Evolutionary conservation across 202 grass and related monocot genomes (phyloP).

Genomic region (Carex sylvatica): DNA sequence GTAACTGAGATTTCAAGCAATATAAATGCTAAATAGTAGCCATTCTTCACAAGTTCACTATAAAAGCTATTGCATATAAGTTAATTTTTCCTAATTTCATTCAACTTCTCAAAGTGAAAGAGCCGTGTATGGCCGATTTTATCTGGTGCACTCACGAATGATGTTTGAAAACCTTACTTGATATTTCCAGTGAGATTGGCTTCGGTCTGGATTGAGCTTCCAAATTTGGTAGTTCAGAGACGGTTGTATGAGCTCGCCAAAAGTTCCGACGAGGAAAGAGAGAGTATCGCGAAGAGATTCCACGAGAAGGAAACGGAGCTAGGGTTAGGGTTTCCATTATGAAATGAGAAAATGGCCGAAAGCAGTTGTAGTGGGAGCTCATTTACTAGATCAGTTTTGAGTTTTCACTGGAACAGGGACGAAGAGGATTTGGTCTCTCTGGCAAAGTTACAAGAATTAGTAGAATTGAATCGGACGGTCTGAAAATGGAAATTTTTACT

Average conservation of each 20-base stretch:
- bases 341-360: constrained; percentile 9
- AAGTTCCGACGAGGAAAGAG: constrained; percentile 7
- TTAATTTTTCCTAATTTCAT: not conserved
- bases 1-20: not conserved
- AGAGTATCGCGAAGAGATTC: constrained; percentile 4
- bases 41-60: not conserved
- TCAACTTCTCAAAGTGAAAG: not conserved
- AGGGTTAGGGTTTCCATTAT: constrained; percentile 37
- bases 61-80: constrained; percentile 8
- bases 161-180: constrained; percentile 1
- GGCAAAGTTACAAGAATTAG: too few relatives aligned
- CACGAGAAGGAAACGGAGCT: not conserved
- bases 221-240: not conserved
- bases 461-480: too few relatives aligned
- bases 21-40: not conserved
- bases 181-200: not conserved
- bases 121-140: not conserved
- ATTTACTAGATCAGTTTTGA: not conserved
- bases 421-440: too few relatives aligned
- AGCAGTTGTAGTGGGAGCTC: not conserved
- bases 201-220: constrained; percentile 5
- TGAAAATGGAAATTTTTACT: too few relatives aligned
- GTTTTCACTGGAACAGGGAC: too few relatives aligned
- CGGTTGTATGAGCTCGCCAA: not conserved
- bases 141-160: not conserved